phyloP scores from a whole-genome alignment of 2,329 filamentous ascomycete genomes.

The Penicillium italicum region DNA sequence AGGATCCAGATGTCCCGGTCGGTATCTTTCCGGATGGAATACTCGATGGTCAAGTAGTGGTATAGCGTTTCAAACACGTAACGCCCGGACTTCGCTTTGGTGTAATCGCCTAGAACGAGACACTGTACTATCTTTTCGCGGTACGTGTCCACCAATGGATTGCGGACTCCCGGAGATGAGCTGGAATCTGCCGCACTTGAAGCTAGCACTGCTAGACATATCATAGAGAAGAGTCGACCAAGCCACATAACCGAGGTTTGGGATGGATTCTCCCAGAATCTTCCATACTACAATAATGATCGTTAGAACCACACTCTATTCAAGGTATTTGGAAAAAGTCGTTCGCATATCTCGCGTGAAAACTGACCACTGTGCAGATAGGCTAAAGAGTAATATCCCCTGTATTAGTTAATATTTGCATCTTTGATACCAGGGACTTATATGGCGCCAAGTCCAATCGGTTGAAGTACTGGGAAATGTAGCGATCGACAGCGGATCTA shows the following conservation, averaged over 20 bases:
- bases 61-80: conserved; percentile 56
- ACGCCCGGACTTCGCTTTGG: conserved; percentile 43
- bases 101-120: conserved; percentile 53
- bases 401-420: neutral
- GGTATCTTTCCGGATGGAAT: conserved; percentile 51
- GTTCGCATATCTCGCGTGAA: neutral
- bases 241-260: conserved; percentile 43
- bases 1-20: conserved; percentile 54
- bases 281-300: conserved; percentile 35
- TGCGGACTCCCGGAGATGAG: conserved; percentile 1
- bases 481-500: conserved; percentile 22
- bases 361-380: neutral
- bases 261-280: conserved; percentile 44
- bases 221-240: conserved; percentile 43
- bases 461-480: conserved; percentile 29
- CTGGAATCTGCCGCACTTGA: conserved; percentile 7
- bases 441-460: conserved; percentile 19
- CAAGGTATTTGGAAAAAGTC: too few species aligned
- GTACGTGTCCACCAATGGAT: conserved; percentile 18
- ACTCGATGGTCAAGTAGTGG: conserved; percentile 54
- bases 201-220: conserved; percentile 27
- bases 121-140: conserved; percentile 49
- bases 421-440: neutral
- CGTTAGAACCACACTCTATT: neutral
- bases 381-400: neutral